Conservation (phyloP, 2,329 filamentous ascomycete genomes). For the Lasiodiplodia citricola region DNA sequence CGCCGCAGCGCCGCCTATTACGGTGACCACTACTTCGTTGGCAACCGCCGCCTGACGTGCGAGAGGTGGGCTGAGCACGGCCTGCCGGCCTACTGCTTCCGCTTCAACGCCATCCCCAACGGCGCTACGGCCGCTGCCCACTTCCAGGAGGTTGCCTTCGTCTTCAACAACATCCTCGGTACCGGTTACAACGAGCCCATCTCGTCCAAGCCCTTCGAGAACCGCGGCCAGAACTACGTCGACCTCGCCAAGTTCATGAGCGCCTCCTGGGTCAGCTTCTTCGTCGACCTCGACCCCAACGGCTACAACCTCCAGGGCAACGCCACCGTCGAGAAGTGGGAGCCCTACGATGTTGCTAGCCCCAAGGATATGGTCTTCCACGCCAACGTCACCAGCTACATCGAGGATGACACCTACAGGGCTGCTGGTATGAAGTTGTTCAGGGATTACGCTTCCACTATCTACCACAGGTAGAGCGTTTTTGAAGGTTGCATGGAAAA, state of each 20-base stretch:
- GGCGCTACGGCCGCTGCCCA: slow-evolving; percentile 58
- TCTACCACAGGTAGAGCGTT: slow-evolving; percentile 13
- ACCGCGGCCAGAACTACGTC: slow-evolving; percentile 44
- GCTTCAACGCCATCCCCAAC: slow-evolving; percentile 63
- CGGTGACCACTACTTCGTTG: slow-evolving; percentile 63
- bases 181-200: slow-evolving; percentile 47
- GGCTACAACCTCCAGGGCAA: slow-evolving; percentile 32
- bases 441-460: slow-evolving; percentile 31
- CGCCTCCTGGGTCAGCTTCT: slow-evolving; percentile 52
- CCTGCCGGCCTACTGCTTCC: slow-evolving; percentile 64
- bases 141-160: slow-evolving; percentile 58
- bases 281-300: slow-evolving; percentile 49
- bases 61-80: slow-evolving; percentile 56
- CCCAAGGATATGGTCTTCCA: slow-evolving; percentile 54
- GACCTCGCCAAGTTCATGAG: slow-evolving; percentile 51
- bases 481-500: no score
- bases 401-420: slow-evolving; percentile 52
- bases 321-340: slow-evolving; percentile 45
- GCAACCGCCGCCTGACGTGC: slow-evolving; percentile 59
- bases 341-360: slow-evolving; percentile 42
- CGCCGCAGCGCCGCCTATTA: slow-evolving; percentile 58
- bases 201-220: slow-evolving; percentile 40
- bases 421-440: slow-evolving; percentile 53
- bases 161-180: slow-evolving; percentile 53
- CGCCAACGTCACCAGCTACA: slow-evolving; percentile 49